A percentile compares a stretch with the other conserved stretches of the same genome.
These are phyloP conservation scores for Fusarium caatingaense DNA, from an alignment of 2,329 filamentous ascomycete genomes.

Conservation along the genomic window DNA sequence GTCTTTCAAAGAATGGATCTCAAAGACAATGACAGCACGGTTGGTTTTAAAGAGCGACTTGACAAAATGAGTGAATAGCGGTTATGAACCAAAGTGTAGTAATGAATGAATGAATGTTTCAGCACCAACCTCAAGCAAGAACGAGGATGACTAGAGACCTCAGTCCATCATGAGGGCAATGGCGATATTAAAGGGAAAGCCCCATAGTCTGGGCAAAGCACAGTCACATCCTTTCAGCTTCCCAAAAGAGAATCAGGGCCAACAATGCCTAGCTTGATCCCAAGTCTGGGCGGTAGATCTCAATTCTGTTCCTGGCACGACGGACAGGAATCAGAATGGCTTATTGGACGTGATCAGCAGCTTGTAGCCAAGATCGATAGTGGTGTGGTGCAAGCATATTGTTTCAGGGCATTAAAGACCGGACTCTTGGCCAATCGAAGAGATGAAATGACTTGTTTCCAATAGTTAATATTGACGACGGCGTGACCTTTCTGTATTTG, in stretches of 20 bases:
- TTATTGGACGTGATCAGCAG: constrained; percentile 3
- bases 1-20: constrained; percentile 27
- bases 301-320: constrained; percentile 32
- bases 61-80: constrained; percentile 40
- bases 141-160: constrained; percentile 17
- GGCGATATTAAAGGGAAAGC: constrained; percentile 36
- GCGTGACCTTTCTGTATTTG: constrained; percentile 12
- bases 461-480: constrained; percentile 14
- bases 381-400: constrained; percentile 28
- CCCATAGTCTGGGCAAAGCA: constrained; percentile 13
- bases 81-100: constrained; percentile 23
- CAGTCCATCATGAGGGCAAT: constrained; percentile 8
- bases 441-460: constrained; percentile 19
- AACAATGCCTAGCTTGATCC: constrained; percentile 23
- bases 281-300: constrained; percentile 37
- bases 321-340: constrained; percentile 6
- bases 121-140: constrained; percentile 36
- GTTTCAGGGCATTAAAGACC: constrained; percentile 32
- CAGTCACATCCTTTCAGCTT: constrained; percentile 6
- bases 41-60: constrained; percentile 30
- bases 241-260: constrained; percentile 14
- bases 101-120: constrained; percentile 33
- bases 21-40: constrained; percentile 28
- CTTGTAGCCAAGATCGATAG: constrained; percentile 18
- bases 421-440: constrained; percentile 21